Conservation (phyloP, 768 basidiomycete genomes). For the Amanita pallidorosea region DNA sequence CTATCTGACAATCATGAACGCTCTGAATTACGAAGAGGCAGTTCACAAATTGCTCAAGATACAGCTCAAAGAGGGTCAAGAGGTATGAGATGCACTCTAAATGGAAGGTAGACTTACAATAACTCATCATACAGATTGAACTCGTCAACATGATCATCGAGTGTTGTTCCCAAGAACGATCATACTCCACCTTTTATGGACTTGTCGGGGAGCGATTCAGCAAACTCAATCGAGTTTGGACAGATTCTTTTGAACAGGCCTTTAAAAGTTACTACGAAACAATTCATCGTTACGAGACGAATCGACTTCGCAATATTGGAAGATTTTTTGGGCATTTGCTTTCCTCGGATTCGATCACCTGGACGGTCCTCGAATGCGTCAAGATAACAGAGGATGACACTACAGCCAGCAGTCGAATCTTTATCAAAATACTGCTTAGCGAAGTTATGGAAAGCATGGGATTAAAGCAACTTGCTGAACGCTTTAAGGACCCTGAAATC, state of each 20-base stretch:
- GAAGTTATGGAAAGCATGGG: slow-evolving; percentile 96
- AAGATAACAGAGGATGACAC: slow-evolving; percentile 98
- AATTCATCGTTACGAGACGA: slow-evolving; percentile 98
- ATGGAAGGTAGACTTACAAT: background rate
- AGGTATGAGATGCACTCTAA: slow-evolving; percentile 40
- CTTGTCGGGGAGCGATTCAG: slow-evolving; percentile 93
- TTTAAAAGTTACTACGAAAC: slow-evolving; percentile 90
- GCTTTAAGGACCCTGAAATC: slow-evolving; percentile 85
- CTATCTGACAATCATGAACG: slow-evolving; percentile 98
- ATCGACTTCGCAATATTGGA: slow-evolving; percentile 93
- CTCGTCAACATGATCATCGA: slow-evolving; percentile 98
- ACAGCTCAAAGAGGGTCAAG: slow-evolving; percentile 84
- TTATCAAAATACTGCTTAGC: slow-evolving; percentile 92
- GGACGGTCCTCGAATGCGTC: slow-evolving; percentile 75
- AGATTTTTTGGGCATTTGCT: slow-evolving; percentile 93
- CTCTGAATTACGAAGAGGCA: slow-evolving; percentile 95
- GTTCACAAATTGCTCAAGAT: slow-evolving; percentile 96
- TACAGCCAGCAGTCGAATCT: slow-evolving; percentile 92
- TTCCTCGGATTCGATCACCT: slow-evolving; percentile 79
- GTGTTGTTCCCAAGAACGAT: slow-evolving; percentile 99
- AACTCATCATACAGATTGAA: slow-evolving; percentile 55
- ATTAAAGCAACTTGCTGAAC: slow-evolving; percentile 70
- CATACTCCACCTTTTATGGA: slow-evolving; percentile 96
- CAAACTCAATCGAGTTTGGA: slow-evolving; percentile 94
- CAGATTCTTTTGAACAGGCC: slow-evolving; percentile 77